Evolutionary conservation across 345 rosid genomes (phyloP), one percentile per base, ranked within the genome.

Genomic region (Gossypium anomalum): DNA sequence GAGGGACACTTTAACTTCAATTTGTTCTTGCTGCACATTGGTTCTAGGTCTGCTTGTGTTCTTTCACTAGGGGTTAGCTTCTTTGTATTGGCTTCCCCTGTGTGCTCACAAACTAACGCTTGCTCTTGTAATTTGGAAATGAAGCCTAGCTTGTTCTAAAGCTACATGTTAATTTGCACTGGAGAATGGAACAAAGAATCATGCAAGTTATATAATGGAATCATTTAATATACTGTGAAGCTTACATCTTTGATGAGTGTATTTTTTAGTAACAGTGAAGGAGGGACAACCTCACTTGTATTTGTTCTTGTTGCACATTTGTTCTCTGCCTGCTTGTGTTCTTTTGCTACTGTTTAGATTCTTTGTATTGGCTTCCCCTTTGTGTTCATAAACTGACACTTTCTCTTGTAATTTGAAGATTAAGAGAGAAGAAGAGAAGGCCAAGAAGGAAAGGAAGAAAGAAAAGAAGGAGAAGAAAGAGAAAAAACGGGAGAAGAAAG

Each of bases 351-450:
- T 5, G 14, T 49, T 68, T 49, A 48, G 22, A 44, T 38, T 58
- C 25, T 62, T 51, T 53, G 9, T 17, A 22, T 45, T 34, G 60
- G 71, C 64, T 69, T 53, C 57, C 38, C 8, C 3, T 34, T 10
- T 69, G 3, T 61, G 44, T 53, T 80, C 75, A 55, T 20, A 45
- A 77, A 77, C 47, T 82, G 70, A 55, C 72, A 43, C 17, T 64
- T 76, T 59, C 59, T 80, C 55, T 59, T 69, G 70, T 78, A 77
- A 73, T 78, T 66, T 83, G 78, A 47, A 68, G 78, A 69, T 82
- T 68, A 79, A 82, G 84, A 83, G 85, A 74, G 63, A 80, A 80
- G 82, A 75, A 63, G 82, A 77, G 78, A 85, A 83, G 64, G 38
- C 79, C 34, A 85, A 80, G 76, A 78, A 79, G 80, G 79, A 78